phyloP scores from a whole-genome alignment of 208 protist genomes.

The Acanthamoeba sp. region DNA sequence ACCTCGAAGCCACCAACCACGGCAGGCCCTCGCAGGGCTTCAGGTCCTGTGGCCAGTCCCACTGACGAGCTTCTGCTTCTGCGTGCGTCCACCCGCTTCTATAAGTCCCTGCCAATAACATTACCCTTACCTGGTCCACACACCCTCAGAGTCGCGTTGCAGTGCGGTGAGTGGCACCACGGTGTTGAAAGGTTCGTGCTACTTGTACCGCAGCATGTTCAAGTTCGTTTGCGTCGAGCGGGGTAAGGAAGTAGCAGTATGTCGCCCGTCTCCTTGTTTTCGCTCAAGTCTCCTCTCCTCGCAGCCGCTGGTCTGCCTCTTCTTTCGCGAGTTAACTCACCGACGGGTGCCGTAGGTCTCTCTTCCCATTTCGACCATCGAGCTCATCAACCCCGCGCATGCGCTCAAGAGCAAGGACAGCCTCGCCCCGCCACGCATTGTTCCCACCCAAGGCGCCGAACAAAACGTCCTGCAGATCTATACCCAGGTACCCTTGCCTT shows the following conservation, averaged over 20 bases:
- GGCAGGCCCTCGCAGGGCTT: not conserved
- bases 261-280: not conserved
- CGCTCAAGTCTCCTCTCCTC: not conserved
- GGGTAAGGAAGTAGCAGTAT: conserved; percentile 18
- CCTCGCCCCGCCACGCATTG: not conserved
- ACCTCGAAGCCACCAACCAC: not conserved
- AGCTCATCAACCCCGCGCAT: not conserved
- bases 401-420: not conserved
- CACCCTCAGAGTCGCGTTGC: not conserved
- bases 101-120: not conserved
- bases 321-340: no score
- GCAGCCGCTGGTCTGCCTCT: not conserved
- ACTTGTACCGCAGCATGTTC: conserved; percentile 52
- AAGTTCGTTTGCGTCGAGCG: conserved; percentile 54
- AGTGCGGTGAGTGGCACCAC: conserved; percentile 28
- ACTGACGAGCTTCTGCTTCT: not conserved
- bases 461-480: not conserved
- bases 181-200: conserved; percentile 14
- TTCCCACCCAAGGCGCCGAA: not conserved
- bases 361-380: not conserved
- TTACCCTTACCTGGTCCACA: not conserved
- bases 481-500: not conserved
- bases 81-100: not conserved
- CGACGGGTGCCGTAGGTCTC: not conserved
- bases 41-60: not conserved